phyloP scores from a whole-genome alignment of 345 rosid genomes.

The Lepidium didymum region DNA sequence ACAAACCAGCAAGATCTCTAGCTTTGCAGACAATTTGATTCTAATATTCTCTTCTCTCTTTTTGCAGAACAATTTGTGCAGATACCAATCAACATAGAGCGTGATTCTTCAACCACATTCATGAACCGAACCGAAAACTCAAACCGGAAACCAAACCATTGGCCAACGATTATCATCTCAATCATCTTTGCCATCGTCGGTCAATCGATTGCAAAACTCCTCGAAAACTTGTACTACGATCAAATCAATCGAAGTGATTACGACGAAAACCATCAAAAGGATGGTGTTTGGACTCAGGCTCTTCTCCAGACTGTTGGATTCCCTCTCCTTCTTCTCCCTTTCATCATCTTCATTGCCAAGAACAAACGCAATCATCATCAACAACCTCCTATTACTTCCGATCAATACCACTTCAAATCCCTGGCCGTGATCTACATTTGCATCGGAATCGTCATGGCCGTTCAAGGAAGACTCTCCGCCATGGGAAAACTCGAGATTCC shows the following conservation, averaged over 20 bases:
- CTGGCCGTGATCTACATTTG: conserved; percentile 18
- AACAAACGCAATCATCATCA: background rate
- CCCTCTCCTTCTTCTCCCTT: conserved; percentile 29
- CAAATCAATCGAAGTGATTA: conserved; percentile 12
- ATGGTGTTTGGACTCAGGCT: conserved; percentile 30
- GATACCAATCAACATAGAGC: conserved; percentile 25
- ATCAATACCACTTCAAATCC: conserved; percentile 5
- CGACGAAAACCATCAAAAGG: conserved; percentile 13
- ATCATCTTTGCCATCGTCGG: conserved; percentile 21
- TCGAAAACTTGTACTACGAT: conserved; percentile 26
- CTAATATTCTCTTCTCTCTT: background rate
- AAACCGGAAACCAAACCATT: conserved; percentile 28
- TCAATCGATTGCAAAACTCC: conserved; percentile 19
- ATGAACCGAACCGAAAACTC: conserved; percentile 11
- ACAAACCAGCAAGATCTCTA: background rate
- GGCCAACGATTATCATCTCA: conserved; percentile 24
- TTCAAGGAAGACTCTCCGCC: conserved; percentile 25
- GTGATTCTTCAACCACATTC: conserved; percentile 5
- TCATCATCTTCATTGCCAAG: conserved; percentile 17
- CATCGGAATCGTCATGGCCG: conserved; percentile 16
- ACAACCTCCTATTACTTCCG: conserved; percentile 10
- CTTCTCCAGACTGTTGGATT: conserved; percentile 29
- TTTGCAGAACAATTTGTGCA: conserved; percentile 26
- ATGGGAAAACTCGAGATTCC: conserved; percentile 22
- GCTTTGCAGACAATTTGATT: background rate